phyloP scores from a whole-genome alignment of 2,329 filamentous ascomycete genomes.

The Bipolaris cookei region DNA sequence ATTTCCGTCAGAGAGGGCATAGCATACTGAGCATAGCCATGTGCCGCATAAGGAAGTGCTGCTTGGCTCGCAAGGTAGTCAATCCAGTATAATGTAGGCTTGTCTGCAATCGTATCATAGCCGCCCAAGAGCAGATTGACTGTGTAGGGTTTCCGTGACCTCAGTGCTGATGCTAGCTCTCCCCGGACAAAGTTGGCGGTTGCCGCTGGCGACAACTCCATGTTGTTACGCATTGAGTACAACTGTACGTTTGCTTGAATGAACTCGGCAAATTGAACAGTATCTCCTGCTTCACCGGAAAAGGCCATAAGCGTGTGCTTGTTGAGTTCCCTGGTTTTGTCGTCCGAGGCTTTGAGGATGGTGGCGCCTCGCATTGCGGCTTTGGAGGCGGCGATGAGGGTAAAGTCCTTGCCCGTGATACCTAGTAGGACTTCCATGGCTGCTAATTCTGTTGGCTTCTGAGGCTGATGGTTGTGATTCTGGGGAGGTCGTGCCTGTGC shows the following conservation, averaged over 20 bases:
- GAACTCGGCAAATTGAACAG: conserved; percentile 98
- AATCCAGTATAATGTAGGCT: conserved; percentile 94
- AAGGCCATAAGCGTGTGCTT: conserved; percentile 94
- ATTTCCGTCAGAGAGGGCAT: not conserved
- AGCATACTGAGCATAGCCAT: conserved; percentile 93
- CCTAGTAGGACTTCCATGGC: conserved; percentile 87
- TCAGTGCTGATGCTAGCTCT: conserved; percentile 87
- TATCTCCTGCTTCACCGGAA: conserved; percentile 95
- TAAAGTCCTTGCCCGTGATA: conserved; percentile 99
- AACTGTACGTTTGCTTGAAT: conserved; percentile 98
- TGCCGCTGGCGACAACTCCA: conserved; percentile 86
- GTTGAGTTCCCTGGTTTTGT: conserved; percentile 94
- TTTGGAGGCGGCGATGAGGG: conserved; percentile 96
- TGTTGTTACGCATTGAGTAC: conserved; percentile 97
- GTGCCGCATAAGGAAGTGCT: conserved; percentile 90
- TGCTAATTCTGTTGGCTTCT: conserved; percentile 57
- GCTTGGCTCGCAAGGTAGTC: conserved; percentile 93
- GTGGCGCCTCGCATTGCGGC: conserved; percentile 97
- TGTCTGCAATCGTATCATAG: conserved; percentile 87
- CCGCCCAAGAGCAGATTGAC: conserved; percentile 96
- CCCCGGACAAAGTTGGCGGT: conserved; percentile 92
- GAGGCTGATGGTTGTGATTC: conserved; percentile 14
- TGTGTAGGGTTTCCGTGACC: conserved; percentile 92
- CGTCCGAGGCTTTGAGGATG: conserved; percentile 91
- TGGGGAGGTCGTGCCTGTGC: not conserved